Conservation (phyloP, 805 yeast species). For the Hanseniaspora occidentalis region DNA sequence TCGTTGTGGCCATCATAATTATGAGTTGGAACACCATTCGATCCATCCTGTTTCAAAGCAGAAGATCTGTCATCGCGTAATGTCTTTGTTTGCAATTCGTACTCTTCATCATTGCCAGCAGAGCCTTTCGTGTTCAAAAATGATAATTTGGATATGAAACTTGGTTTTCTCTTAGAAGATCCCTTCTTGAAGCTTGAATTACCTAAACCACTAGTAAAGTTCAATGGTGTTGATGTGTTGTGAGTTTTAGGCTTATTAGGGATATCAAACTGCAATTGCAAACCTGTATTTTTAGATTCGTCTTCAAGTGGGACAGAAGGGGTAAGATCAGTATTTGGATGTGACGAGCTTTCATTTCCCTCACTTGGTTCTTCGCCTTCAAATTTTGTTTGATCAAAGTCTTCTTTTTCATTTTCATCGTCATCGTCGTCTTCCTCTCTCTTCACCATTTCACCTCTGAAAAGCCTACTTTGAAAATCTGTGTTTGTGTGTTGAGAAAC, state of each 20-base stretch:
- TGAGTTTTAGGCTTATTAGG: too few species aligned
- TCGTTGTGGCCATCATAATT: neutral
- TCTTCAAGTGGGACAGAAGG: too few species aligned
- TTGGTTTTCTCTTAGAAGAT: neutral
- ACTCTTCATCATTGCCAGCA: neutral
- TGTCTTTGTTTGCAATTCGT: too few species aligned
- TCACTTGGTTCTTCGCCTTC: constrained; percentile 10
- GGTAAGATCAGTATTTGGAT: too few species aligned
- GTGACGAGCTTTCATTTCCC: too few species aligned
- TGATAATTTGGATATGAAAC: neutral
- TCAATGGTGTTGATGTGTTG: too few species aligned
- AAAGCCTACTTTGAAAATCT: constrained; percentile 23
- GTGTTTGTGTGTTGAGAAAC: constrained; percentile 2
- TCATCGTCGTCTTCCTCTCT: constrained; percentile 19
- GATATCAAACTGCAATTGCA: too few species aligned
- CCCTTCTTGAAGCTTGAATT: neutral
- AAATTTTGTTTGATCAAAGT: constrained; percentile 13
- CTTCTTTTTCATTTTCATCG: constrained; percentile 9
- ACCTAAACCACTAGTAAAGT: too few species aligned
- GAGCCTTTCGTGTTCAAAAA: neutral
- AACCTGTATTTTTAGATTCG: too few species aligned
- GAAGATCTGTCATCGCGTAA: too few species aligned
- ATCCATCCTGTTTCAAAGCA: neutral
- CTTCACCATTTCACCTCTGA: constrained; percentile 24
- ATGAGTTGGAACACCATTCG: neutral